Evolutionary conservation across 345 rosid genomes (phyloP).

Genomic region (Abelmoschus esculentus): DNA sequence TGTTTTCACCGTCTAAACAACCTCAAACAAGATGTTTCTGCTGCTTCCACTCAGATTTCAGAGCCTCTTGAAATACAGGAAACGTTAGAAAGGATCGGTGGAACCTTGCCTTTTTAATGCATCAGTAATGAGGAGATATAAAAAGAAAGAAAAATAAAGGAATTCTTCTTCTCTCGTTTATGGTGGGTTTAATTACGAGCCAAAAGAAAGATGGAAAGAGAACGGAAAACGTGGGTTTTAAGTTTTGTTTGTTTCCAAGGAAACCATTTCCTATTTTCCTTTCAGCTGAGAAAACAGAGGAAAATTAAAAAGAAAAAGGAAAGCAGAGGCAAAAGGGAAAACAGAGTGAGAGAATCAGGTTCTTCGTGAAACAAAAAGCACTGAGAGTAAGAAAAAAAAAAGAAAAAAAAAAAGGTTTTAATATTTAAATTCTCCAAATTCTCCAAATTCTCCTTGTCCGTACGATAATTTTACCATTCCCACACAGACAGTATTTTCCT

Average conservation of each 20-base stretch:
- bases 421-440: background rate
- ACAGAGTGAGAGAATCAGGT: slow-evolving; percentile 57
- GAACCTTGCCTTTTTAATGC: background rate
- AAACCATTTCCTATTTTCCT: slow-evolving; percentile 9
- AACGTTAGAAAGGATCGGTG: background rate
- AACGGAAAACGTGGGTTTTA: slow-evolving; percentile 24
- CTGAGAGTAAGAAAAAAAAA: background rate
- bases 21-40: slow-evolving; percentile 21
- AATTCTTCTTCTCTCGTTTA: too few species aligned
- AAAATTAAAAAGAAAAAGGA: slow-evolving; percentile 9
- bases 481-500: background rate
- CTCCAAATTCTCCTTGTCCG: background rate
- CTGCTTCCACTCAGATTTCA: background rate
- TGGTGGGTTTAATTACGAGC: background rate
- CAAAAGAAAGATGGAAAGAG: slow-evolving; percentile 13
- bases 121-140: slow-evolving; percentile 1
- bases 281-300: background rate
- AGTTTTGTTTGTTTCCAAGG: slow-evolving; percentile 23
- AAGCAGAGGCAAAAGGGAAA: slow-evolving; percentile 19
- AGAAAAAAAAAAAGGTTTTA: background rate
- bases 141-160: background rate
- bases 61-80: slow-evolving; percentile 5
- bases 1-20: slow-evolving; percentile 6
- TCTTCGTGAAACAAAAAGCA: slow-evolving; percentile 57
- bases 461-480: background rate